Base-by-base conservation (phyloP, 2,329 filamentous ascomycete genomes). In the Talaromyces funiculosus region DNA sequence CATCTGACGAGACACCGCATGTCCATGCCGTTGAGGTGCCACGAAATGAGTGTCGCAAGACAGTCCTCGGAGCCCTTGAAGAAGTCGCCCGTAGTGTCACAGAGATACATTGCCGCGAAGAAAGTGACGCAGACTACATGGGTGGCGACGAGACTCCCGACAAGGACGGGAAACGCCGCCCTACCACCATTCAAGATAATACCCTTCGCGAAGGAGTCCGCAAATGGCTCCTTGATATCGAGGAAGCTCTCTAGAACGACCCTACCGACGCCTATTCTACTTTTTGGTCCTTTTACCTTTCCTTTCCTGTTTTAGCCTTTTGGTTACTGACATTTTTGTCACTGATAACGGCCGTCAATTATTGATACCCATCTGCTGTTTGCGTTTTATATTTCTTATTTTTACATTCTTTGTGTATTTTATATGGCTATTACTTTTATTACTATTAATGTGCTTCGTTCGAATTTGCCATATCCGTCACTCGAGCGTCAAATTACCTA, bases 201-300 rank as follows among this genome's bases (percentile, higher is more conserved):
- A 81, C 80, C 8, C 64, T 85, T 54, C 78, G 82, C 62, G 81
- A 85, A 67, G 83, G 82, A 7, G 80, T 85, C 40, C 76, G 81
- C 51, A 79, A 78, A 65, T 85, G 83, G 82, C 74, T 85, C 62
- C 71, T 76, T 38, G 76, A 80, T 62, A 77, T 80, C 14, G 80
- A 81, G 65, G 76, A 78, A 63, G 69, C 72, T 57, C 24, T 59
- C 14, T 57, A 51, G 38, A 35, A 20, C 47, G 12, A 4, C 4
- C 31, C n/a, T n/a, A n/a, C n/a, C n/a, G n/a, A n/a, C n/a, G n/a
- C n/a, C n/a, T n/a, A 7, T 45, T 2, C 7, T 18, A 37, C 45
- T 20, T 37, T 54, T 61, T 37, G 7, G 9, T 57, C 43, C 24
- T 33, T 40, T 12, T 26, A 26, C 14, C 33, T 24, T 20, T 6